phyloP scores from a whole-genome alignment of 2,329 filamentous ascomycete species.

The Trichoderma aggressivum region DNA sequence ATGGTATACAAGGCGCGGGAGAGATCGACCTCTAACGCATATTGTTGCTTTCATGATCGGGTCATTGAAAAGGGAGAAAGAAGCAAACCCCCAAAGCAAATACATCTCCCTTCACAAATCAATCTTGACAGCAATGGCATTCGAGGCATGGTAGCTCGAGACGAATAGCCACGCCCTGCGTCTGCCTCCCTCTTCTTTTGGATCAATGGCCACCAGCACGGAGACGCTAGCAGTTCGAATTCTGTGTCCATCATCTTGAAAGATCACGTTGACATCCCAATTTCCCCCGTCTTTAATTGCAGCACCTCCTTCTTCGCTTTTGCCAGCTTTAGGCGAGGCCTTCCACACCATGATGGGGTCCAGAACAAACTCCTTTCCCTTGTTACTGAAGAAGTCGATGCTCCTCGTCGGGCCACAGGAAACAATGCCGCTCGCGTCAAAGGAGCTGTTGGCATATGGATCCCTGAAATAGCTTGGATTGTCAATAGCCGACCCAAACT shows the following conservation, averaged over 20 bases:
- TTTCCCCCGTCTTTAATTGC: background rate
- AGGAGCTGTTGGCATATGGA: slow-evolving; percentile 41
- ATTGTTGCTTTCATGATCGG: background rate
- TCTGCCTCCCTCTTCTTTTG: slow-evolving; percentile 39
- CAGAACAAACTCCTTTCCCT: slow-evolving; percentile 34
- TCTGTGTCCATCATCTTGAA: slow-evolving; percentile 53
- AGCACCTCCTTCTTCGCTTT: slow-evolving; percentile 15
- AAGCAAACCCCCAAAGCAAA: background rate
- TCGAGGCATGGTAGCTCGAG: slow-evolving; percentile 51
- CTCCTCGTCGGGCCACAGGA: slow-evolving; percentile 45
- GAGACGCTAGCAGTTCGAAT: slow-evolving; percentile 50
- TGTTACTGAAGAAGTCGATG: slow-evolving; percentile 34
- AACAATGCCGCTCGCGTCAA: slow-evolving; percentile 54
- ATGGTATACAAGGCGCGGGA: background rate
- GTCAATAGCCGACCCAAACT: slow-evolving; percentile 47
- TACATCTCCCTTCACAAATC: slow-evolving; percentile 35
- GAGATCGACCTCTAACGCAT: background rate
- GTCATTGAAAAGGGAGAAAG: background rate
- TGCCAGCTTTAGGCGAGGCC: slow-evolving; percentile 20
- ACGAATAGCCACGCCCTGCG: slow-evolving; percentile 56
- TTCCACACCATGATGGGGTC: slow-evolving; percentile 49
- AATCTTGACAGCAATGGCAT: slow-evolving; percentile 50
- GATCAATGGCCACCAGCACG: slow-evolving; percentile 52
- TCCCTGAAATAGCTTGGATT: slow-evolving; percentile 59
- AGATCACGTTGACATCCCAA: slow-evolving; percentile 49